phyloP scores from a whole-genome alignment of 768 basidiomycete genomes.

The Mycena filopes region DNA sequence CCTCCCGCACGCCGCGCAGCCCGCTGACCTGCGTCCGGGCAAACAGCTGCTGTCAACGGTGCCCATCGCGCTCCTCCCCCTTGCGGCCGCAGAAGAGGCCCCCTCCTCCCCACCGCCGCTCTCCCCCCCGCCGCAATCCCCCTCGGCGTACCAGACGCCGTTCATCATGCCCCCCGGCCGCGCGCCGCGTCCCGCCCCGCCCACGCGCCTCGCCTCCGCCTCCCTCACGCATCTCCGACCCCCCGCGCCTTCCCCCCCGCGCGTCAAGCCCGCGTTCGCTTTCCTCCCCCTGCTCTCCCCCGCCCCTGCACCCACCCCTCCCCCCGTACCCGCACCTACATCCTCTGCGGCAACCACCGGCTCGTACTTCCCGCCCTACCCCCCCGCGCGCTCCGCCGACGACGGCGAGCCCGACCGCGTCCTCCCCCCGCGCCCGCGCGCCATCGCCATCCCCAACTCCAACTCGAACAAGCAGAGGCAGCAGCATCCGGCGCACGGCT shows the following conservation, averaged over 20 bases:
- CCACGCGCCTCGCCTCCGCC: slow-evolving; percentile 24
- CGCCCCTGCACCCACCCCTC: not conserved
- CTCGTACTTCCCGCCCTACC: slow-evolving; percentile 24
- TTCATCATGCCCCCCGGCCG: slow-evolving; percentile 35
- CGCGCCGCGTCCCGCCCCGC: slow-evolving; percentile 6
- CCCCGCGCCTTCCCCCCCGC: slow-evolving; percentile 11
- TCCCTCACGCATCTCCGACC: slow-evolving; percentile 32
- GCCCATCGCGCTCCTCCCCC: slow-evolving; percentile 72
- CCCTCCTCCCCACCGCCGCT: not conserved
- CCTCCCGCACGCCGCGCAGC: slow-evolving; percentile 68
- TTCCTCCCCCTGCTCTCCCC: slow-evolving; percentile 30
- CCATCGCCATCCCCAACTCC: not conserved
- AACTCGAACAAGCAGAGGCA: not conserved
- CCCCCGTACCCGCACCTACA: not conserved
- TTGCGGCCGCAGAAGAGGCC: slow-evolving; percentile 51
- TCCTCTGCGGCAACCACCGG: too few species aligned
- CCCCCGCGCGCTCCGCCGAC: slow-evolving; percentile 27
- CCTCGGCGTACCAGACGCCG: slow-evolving; percentile 1
- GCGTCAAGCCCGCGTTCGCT: slow-evolving; percentile 17
- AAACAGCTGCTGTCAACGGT: slow-evolving; percentile 61
- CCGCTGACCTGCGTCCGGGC: slow-evolving; percentile 53
- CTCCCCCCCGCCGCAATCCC: slow-evolving; percentile 6
- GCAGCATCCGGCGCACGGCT: slow-evolving; percentile 5
- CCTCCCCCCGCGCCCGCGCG: slow-evolving; percentile 1
- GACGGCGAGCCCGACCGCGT: slow-evolving; percentile 34